Percentiles rank a stretch among this genome's conserved stretches.
These are phyloP conservation scores for Fusarium miscanthi DNA, from an alignment of 2,329 filamentous ascomycete genomes.

Conservation along the genomic window DNA sequence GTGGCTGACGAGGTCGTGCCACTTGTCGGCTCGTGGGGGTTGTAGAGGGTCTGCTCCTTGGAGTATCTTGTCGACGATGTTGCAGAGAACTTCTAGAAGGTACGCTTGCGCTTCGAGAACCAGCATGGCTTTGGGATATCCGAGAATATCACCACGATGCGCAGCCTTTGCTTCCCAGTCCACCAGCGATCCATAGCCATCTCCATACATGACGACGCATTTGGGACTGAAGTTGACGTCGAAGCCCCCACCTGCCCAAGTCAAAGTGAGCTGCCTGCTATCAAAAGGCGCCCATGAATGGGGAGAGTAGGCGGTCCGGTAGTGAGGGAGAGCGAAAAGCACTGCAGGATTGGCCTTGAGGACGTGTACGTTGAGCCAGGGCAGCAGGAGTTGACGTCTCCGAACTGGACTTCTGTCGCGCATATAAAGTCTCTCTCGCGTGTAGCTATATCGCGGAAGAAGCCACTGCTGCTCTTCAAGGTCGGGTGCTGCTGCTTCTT, in stretches of 20 bases:
- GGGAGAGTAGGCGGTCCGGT: rapidly evolving
- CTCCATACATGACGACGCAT: neutral
- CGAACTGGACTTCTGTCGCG: rapidly evolving
- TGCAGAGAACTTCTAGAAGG: neutral
- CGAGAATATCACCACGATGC: rapidly evolving
- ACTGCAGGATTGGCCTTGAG: rapidly evolving
- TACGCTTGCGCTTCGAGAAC: rapidly evolving
- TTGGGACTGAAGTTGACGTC: neutral
- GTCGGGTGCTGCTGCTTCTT: rapidly evolving
- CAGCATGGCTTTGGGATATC: neutral
- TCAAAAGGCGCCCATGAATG: neutral
- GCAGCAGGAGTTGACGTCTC: rapidly evolving
- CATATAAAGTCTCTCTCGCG: rapidly evolving
- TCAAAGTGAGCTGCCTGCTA: rapidly evolving
- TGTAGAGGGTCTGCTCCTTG: neutral
- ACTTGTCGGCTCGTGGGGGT: rapidly evolving
- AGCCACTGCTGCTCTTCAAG: rapidly evolving
- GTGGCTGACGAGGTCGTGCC: neutral
- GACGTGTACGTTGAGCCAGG: neutral
- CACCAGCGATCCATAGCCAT: rapidly evolving
- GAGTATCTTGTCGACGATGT: rapidly evolving
- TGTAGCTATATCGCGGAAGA: rapidly evolving
- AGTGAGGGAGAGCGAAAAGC: rapidly evolving
- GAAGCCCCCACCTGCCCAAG: too few species aligned
- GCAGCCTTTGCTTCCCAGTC: neutral